phyloP scores from a whole-genome alignment of 352 stramenopile genomes.

The Pythium sukuiense region DNA sequence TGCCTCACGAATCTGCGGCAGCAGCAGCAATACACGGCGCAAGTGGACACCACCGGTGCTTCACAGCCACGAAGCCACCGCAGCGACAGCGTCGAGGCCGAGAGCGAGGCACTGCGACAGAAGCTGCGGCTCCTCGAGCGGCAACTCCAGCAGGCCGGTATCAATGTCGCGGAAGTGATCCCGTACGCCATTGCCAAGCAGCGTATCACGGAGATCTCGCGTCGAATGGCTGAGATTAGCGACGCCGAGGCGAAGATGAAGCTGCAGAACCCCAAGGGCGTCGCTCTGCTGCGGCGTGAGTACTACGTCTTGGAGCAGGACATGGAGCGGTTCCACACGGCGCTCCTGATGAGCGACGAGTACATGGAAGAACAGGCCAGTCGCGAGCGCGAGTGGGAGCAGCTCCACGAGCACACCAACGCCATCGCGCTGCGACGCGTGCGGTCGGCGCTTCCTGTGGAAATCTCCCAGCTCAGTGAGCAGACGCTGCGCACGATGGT shows the following conservation, averaged over 20 bases:
- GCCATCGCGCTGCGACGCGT: slow-evolving; percentile 50
- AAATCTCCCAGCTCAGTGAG: slow-evolving; percentile 81
- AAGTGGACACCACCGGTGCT: neutral
- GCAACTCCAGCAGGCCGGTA: slow-evolving; percentile 71
- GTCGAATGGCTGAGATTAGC: slow-evolving; percentile 83
- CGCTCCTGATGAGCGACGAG: slow-evolving; percentile 89
- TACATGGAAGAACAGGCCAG: slow-evolving; percentile 79
- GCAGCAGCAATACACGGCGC: slow-evolving; percentile 8
- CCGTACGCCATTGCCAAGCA: slow-evolving; percentile 81
- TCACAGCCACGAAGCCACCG: neutral
- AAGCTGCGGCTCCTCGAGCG: slow-evolving; percentile 74
- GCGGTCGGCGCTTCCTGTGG: slow-evolving; percentile 76
- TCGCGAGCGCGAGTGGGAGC: slow-evolving; percentile 77
- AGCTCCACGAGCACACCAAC: slow-evolving; percentile 51
- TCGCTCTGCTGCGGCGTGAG: slow-evolving; percentile 52
- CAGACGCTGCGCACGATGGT: slow-evolving; percentile 48
- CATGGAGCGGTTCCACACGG: slow-evolving; percentile 91
- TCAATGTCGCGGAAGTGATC: slow-evolving; percentile 88
- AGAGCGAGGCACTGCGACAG: slow-evolving; percentile 56
- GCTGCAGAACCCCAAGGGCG: slow-evolving; percentile 9
- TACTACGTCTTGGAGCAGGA: slow-evolving; percentile 89
- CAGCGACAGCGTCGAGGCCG: slow-evolving; percentile 34
- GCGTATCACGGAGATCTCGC: slow-evolving; percentile 78
- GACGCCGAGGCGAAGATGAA: slow-evolving; percentile 58
- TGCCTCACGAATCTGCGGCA: slow-evolving; percentile 47